These are phyloP conservation scores for Chrysoporthe puriensis DNA, from an alignment of 2,329 filamentous ascomycete species.

Conservation along the genomic window DNA sequence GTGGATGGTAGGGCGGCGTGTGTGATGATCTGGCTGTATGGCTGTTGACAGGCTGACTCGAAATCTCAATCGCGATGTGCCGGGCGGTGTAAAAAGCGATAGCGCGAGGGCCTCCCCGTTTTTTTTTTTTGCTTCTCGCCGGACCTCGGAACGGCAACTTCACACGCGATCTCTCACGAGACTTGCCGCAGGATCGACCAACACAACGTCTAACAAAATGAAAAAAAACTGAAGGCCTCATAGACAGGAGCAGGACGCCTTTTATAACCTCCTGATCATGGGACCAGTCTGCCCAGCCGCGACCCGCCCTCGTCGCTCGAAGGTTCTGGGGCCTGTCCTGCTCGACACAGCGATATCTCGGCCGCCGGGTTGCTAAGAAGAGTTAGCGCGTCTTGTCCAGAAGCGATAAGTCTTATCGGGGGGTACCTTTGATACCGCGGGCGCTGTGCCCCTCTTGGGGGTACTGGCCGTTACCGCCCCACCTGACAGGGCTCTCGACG, in stretches of 20 bases:
- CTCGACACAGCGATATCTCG: background rate
- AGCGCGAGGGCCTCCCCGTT: conserved; percentile 17
- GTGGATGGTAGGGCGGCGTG: conserved; percentile 28
- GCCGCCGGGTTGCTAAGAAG: background rate
- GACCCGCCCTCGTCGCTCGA: background rate
- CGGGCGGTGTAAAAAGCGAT: conserved; percentile 26
- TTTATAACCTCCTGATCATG: background rate
- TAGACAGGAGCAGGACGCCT: background rate
- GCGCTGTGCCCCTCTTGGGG: background rate
- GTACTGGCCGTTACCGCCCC: conserved; percentile 4
- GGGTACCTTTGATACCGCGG: background rate
- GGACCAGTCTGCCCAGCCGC: background rate
- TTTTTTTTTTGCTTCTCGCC: conserved; percentile 16
- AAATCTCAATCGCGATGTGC: background rate
- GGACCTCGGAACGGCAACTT: conserved; percentile 3
- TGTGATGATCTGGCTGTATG: conserved; percentile 19
- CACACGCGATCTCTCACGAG: background rate
- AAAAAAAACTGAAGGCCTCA: background rate
- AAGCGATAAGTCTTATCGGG: background rate
- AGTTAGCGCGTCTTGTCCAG: too few species aligned
- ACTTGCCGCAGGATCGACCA: background rate
- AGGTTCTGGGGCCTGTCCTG: background rate
- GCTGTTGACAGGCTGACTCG: conserved; percentile 1
- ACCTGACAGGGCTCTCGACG: background rate
- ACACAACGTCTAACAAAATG: background rate